Percentiles rank a stretch among this genome's conserved stretches.
Conservation (phyloP, 2,329 filamentous ascomycete species). For the Cercospora nicotianae region DNA sequence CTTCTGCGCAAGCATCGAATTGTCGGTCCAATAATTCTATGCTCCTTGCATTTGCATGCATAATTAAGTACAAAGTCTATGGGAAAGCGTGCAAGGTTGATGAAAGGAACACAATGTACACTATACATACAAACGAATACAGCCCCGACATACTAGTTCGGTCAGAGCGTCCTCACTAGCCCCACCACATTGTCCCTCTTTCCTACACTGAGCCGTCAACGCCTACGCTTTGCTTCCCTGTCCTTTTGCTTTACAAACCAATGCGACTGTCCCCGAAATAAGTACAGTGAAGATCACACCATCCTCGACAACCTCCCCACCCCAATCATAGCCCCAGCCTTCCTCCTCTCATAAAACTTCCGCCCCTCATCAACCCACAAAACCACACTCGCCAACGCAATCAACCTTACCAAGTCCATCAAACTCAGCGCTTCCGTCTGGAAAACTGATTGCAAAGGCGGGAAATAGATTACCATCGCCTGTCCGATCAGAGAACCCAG, state of each 20-base stretch:
- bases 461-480: slow-evolving; percentile 88
- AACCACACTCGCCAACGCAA: slow-evolving; percentile 79
- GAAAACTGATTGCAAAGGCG: slow-evolving; percentile 89
- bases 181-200: not conserved
- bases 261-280: no score
- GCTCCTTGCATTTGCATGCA: no score
- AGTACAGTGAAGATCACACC: not conserved
- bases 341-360: slow-evolving; percentile 67
- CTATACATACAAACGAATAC: not conserved
- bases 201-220: not conserved
- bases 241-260: no score
- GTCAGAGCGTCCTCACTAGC: not conserved
- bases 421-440: slow-evolving; percentile 84
- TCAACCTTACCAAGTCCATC: slow-evolving; percentile 70
- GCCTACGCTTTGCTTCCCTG: not conserved
- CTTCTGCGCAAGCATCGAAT: no score
- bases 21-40: no score
- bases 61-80: no score
- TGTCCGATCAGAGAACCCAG: slow-evolving; percentile 81
- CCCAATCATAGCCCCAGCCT: slow-evolving; percentile 28
- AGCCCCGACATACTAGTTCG: no score
- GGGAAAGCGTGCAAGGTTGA: no score
- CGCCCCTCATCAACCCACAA: slow-evolving; percentile 93
- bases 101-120: not conserved
- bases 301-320: not conserved